Evolutionary conservation across 192 early-diverging fungal genomes (phyloP).

Genomic region (Spizellomyces sp.): DNA sequence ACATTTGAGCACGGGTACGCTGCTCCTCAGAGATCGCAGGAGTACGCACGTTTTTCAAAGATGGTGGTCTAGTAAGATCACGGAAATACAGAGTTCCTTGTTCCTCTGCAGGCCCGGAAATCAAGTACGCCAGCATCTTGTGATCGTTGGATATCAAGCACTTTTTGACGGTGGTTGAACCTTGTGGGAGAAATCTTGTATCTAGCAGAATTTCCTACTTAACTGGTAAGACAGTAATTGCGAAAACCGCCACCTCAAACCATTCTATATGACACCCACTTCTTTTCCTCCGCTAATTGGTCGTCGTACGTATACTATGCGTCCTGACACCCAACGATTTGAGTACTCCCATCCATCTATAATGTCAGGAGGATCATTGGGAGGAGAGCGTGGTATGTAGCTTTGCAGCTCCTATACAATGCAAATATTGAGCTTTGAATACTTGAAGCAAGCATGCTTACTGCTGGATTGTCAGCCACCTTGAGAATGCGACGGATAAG

Average conservation of each 20-base stretch:
- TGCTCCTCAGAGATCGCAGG: too few relatives aligned
- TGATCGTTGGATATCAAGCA: slow-evolving; percentile 21
- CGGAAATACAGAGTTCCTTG: slow-evolving; percentile 18
- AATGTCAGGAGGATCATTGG: slow-evolving; percentile 11
- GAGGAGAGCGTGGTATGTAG: slow-evolving; percentile 9
- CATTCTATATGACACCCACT: slow-evolving; percentile 1
- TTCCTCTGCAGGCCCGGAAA: slow-evolving; percentile 1
- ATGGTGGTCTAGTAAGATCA: neutral
- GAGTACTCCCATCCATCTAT: slow-evolving; percentile 23
- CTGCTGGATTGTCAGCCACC: neutral
- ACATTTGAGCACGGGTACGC: too few relatives aligned
- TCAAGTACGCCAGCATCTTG: slow-evolving; percentile 18
- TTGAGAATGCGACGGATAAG: neutral
- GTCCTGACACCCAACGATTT: slow-evolving; percentile 8
- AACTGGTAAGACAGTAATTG: neutral
- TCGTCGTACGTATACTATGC: slow-evolving; percentile 8
- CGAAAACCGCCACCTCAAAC: neutral
- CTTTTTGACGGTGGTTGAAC: slow-evolving; percentile 1
- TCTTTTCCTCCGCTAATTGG: slow-evolving; percentile 4
- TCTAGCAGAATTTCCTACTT: slow-evolving; percentile 22
- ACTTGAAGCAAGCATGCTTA: neutral
- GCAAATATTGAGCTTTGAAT: neutral
- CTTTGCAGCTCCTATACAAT: neutral
- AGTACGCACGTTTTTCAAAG: neutral
- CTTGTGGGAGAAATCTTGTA: slow-evolving; percentile 12